Evolutionary conservation across 192 early-diverging fungal species (phyloP).

Genomic region (Rhizoclosmatium globosum): DNA sequence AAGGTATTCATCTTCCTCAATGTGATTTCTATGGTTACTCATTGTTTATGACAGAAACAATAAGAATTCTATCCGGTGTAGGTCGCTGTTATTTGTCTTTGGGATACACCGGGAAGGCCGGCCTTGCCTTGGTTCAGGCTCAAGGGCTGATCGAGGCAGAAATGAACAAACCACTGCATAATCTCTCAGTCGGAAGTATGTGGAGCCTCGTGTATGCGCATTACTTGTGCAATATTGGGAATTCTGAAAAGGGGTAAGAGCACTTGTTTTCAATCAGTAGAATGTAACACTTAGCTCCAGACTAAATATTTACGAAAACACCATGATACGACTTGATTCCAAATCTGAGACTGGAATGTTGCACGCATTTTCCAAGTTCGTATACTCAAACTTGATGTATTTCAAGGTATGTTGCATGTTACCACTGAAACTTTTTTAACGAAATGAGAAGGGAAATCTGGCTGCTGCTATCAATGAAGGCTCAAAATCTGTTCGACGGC

Average conservation of each 20-base stretch:
- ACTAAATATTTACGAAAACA: no score
- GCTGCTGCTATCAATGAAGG: conserved; percentile 4
- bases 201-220: conserved; percentile 66
- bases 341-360: not conserved
- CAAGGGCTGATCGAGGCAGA: conserved; percentile 49
- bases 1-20: conserved; percentile 19
- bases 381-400: conserved; percentile 25
- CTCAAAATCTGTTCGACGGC: not conserved
- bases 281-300: no score
- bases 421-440: not conserved
- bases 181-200: not conserved
- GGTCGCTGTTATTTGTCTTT: conserved; percentile 65
- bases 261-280: not conserved
- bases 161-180: no score
- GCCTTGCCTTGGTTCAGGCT: conserved; percentile 60
- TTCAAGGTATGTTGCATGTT: conserved; percentile 14
- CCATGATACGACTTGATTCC: no score
- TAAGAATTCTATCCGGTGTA: conserved; percentile 57
- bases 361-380: conserved; percentile 28
- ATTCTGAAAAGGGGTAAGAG: conserved; percentile 60
- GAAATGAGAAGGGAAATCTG: conserved; percentile 5
- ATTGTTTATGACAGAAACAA: conserved; percentile 48
- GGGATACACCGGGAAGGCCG: conserved; percentile 81
- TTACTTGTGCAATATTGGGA: conserved; percentile 67
- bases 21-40: not conserved